Conservation (phyloP, 2,329 filamentous ascomycete genomes). For the Coniochaeta prunicola region DNA sequence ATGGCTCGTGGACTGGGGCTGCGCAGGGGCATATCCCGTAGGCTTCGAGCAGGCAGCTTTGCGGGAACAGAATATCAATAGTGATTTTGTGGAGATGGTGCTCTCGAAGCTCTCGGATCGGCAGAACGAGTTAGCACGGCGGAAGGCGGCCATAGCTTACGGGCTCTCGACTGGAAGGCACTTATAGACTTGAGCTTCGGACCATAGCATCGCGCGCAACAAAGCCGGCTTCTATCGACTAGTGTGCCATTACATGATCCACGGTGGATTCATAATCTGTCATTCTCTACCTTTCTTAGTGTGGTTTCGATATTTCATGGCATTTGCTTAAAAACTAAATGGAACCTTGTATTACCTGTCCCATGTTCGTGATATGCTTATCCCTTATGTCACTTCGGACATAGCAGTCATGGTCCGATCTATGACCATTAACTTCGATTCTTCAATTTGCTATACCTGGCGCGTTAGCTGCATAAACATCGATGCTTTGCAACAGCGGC, state of each 20-base stretch:
- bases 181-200: not conserved
- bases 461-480: not conserved
- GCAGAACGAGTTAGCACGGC: not conserved
- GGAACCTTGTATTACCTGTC: no score
- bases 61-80: not conserved
- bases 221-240: not conserved
- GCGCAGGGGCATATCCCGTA: not conserved
- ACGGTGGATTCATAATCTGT: no score
- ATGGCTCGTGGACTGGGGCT: not conserved
- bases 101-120: not conserved
- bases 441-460: not conserved
- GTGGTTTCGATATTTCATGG: no score
- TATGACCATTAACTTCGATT: no score
- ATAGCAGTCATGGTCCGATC: no score
- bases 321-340: no score
- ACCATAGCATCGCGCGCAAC: not conserved
- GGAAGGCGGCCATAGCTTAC: not conserved
- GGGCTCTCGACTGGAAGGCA: not conserved
- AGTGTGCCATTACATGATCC: not conserved
- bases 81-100: not conserved
- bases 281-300: no score
- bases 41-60: conserved; percentile 1
- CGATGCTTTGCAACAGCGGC: not conserved
- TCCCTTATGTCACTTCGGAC: no score
- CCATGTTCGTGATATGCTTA: no score